Evolutionary conservation across 2,329 filamentous ascomycete genomes (phyloP).

Genomic region (Sporothrix inflata): DNA sequence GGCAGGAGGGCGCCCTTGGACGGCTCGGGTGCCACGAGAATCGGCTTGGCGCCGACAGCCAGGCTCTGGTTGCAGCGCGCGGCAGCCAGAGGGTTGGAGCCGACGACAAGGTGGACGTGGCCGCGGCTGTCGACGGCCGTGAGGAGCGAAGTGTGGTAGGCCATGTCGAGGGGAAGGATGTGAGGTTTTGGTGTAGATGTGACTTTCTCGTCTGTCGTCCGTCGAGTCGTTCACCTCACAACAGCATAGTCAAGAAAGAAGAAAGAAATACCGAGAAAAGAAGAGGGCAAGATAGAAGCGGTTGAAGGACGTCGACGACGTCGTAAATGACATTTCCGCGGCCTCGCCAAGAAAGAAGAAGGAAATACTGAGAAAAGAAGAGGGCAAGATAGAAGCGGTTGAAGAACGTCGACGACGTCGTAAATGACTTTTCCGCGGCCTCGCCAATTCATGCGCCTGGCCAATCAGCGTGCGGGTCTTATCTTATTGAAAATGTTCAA

Average conservation of each 20-base stretch:
- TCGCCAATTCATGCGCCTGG: conserved; percentile 4
- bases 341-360: not conserved
- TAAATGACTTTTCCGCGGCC: conserved; percentile 1
- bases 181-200: not conserved
- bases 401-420: not conserved
- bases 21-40: conserved; percentile 71
- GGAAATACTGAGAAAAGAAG: not conserved
- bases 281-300: not conserved
- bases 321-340: not conserved
- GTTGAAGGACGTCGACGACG: not conserved
- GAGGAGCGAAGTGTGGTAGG: conserved; percentile 59
- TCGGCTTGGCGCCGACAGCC: conserved; percentile 77
- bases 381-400: not conserved
- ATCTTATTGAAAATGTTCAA: conserved; percentile 6
- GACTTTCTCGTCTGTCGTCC: not conserved
- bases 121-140: conserved; percentile 70
- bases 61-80: conserved; percentile 79
- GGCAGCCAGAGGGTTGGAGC: conserved; percentile 84
- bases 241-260: not conserved
- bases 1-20: conserved; percentile 53
- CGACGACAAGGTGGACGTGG: conserved; percentile 82
- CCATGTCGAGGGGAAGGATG: conserved; percentile 5
- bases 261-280: not conserved
- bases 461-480: conserved; percentile 23
- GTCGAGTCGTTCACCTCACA: not conserved